Evolutionary conservation across 371 early-diverging fungal genomes (phyloP).

Genomic region (Coemansia sp.): DNA sequence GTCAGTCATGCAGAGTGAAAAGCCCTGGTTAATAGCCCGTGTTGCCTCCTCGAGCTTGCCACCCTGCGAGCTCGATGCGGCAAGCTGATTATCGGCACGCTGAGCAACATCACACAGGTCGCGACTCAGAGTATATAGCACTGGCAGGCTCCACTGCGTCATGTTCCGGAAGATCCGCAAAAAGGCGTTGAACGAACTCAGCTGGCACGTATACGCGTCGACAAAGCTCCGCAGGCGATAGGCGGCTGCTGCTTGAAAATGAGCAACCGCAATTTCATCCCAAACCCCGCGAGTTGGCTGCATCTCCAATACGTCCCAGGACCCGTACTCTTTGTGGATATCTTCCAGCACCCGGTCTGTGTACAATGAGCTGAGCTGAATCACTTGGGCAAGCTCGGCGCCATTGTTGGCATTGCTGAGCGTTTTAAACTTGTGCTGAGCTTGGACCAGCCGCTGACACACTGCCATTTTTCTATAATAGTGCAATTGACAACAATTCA

Average conservation of each 20-base stretch:
- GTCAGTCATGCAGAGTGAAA: constrained; percentile 82
- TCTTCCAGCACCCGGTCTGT: constrained; percentile 27
- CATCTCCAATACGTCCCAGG: constrained; percentile 16
- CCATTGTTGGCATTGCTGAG: constrained; percentile 16
- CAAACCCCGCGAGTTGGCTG: constrained; percentile 51
- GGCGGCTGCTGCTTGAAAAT: constrained; percentile 54
- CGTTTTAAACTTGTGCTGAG: constrained; percentile 22
- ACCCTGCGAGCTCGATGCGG: constrained; percentile 54
- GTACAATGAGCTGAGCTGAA: constrained; percentile 21
- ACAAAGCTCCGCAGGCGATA: constrained; percentile 49
- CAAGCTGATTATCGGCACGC: constrained; percentile 60
- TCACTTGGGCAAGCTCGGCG: constrained; percentile 20
- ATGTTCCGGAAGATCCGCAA: constrained; percentile 56
- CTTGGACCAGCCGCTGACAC: constrained; percentile 12
- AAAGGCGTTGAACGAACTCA: constrained; percentile 38
- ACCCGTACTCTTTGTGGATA: constrained; percentile 46
- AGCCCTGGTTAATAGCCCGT: constrained; percentile 81
- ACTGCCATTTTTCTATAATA: constrained; percentile 8
- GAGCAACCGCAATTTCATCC: constrained; percentile 55
- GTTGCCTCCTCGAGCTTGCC: constrained; percentile 77
- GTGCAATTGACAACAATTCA: not conserved
- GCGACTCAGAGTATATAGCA: constrained; percentile 17
- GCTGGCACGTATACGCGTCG: constrained; percentile 59
- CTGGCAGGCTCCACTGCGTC: constrained; percentile 10
- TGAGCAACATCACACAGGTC: constrained; percentile 18